Conservation (phyloP, 2,329 filamentous ascomycete genomes). For the Aspergillus pseudoglaucus region DNA sequence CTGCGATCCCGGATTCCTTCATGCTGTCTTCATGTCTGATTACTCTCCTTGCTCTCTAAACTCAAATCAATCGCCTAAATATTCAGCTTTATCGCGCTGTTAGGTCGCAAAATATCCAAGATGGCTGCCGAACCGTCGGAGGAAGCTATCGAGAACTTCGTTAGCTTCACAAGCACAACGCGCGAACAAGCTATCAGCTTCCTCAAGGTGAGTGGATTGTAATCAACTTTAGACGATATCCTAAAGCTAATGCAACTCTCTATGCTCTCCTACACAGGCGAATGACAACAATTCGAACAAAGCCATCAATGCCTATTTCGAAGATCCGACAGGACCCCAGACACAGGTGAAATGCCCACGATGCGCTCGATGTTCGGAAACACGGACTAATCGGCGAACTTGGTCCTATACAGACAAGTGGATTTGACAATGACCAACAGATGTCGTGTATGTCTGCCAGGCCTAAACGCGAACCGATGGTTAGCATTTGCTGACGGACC, state of each 20-base stretch:
- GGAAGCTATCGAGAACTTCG: slow-evolving; percentile 35
- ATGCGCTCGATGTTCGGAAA: neutral
- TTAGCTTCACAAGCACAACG: slow-evolving; percentile 35
- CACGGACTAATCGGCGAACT: slow-evolving; percentile 8
- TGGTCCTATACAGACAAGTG: slow-evolving; percentile 10
- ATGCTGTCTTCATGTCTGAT: too few species aligned
- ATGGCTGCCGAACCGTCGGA: slow-evolving; percentile 36
- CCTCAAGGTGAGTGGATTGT: slow-evolving; percentile 27
- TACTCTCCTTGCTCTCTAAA: neutral
- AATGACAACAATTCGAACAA: slow-evolving; percentile 39
- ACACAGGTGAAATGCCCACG: slow-evolving; percentile 21
- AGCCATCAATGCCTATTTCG: slow-evolving; percentile 44
- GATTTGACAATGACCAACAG: slow-evolving; percentile 17
- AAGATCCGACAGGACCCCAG: slow-evolving; percentile 34
- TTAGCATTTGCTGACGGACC: slow-evolving; percentile 5
- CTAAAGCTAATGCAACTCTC: slow-evolving; percentile 7
- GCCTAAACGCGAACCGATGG: neutral
- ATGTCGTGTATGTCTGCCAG: slow-evolving; percentile 10
- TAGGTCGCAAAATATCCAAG: neutral
- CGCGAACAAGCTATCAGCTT: slow-evolving; percentile 36
- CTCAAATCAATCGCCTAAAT: too few species aligned
- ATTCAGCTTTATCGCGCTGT: neutral
- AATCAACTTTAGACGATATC: neutral
- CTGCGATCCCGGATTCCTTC: neutral
- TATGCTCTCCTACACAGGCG: slow-evolving; percentile 24